Conservation (phyloP, 2,329 filamentous ascomycete genomes). For the Paecilomyces variotii region DNA sequence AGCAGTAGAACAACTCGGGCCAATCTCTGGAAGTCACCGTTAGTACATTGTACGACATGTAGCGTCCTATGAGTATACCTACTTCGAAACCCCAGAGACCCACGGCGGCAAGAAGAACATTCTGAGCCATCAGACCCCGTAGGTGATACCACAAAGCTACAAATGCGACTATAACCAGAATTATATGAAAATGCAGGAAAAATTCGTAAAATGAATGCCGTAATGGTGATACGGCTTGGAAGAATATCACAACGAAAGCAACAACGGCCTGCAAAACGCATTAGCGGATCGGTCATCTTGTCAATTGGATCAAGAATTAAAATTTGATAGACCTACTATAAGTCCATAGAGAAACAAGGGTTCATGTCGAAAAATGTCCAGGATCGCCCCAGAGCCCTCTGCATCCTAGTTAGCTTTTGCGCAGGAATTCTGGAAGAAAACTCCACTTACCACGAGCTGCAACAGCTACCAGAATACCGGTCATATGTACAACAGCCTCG, state of each 20-base stretch:
- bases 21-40: conserved; percentile 26
- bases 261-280: conserved; percentile 28
- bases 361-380: not conserved
- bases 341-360: conserved; percentile 14
- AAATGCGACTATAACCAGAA: conserved; percentile 31
- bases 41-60: conserved; percentile 13
- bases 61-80: conserved; percentile 12
- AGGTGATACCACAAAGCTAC: conserved; percentile 32
- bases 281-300: conserved; percentile 42
- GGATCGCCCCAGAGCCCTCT: not conserved
- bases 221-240: conserved; percentile 34
- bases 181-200: conserved; percentile 36
- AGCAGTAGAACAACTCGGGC: conserved; percentile 39
- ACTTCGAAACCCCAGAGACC: conserved; percentile 28
- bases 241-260: conserved; percentile 28
- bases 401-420: not conserved
- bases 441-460: conserved; percentile 5
- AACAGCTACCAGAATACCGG: conserved; percentile 15
- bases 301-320: conserved; percentile 41
- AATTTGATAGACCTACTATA: conserved; percentile 44
- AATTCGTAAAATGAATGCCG: conserved; percentile 39
- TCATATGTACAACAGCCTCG: conserved; percentile 61
- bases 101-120: conserved; percentile 22
- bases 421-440: conserved; percentile 9
- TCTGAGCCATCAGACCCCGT: conserved; percentile 19